phyloP scores from a whole-genome alignment of 1,139 yeast genomes.

The Candida dubliniensis region DNA sequence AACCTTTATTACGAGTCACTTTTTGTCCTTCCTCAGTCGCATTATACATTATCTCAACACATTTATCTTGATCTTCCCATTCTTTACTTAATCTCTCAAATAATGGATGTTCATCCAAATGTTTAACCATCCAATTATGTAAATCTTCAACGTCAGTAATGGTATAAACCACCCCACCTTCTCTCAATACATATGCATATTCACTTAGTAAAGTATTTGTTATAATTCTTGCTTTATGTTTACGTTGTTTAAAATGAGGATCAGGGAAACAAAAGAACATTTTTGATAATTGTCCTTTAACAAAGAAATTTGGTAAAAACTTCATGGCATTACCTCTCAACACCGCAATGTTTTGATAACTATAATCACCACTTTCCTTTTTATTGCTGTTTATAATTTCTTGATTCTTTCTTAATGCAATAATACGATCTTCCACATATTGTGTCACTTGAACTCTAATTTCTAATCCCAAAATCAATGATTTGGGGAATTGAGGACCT shows the following conservation, averaged over 20 bases:
- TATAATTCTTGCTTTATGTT: conserved; percentile 94
- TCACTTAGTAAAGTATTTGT: conserved; percentile 87
- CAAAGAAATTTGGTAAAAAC: conserved; percentile 89
- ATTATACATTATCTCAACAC: conserved; percentile 84
- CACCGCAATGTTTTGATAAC: conserved; percentile 82
- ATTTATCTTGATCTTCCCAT: conserved; percentile 77
- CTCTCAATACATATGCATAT: conserved; percentile 85
- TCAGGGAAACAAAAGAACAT: conserved; percentile 99
- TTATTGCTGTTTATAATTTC: neutral
- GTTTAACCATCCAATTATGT: conserved; percentile 95
- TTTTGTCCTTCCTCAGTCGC: conserved; percentile 98
- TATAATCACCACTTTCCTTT: conserved; percentile 14
- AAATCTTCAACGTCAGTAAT: conserved; percentile 94
- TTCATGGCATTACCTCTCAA: conserved; percentile 97
- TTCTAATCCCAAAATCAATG: conserved; percentile 88
- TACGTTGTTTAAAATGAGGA: conserved; percentile 96
- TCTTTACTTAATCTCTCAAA: conserved; percentile 77
- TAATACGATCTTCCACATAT: conserved; percentile 91
- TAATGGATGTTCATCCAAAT: conserved; percentile 85
- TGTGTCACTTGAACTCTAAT: conserved; percentile 97
- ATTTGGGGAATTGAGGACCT: conserved; percentile 73
- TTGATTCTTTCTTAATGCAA: conserved; percentile 67
- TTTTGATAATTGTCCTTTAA: conserved; percentile 75
- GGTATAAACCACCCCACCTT: conserved; percentile 87
- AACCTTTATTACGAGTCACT: conserved; percentile 86